Conservation (phyloP, 768 basidiomycete species). For the Tulasnella sp. region DNA sequence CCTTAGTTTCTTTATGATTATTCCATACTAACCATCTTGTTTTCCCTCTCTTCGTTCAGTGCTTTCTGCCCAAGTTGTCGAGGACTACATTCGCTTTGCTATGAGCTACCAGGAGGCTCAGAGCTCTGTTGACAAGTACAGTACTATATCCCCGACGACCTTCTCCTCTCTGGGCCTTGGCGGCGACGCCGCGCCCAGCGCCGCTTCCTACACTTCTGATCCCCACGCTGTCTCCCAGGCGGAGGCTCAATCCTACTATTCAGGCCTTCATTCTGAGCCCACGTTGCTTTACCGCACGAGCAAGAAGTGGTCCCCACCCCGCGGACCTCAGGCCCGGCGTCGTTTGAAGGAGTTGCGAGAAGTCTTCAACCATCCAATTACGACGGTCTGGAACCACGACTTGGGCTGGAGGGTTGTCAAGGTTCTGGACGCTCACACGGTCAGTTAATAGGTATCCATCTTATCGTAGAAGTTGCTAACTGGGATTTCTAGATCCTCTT, state of each 20-base stretch:
- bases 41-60: constrained; percentile 10
- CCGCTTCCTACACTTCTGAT: constrained; percentile 12
- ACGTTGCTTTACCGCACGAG: constrained; percentile 18
- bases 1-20: not conserved
- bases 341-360: constrained; percentile 12
- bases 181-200: constrained; percentile 15
- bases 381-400: constrained; percentile 16
- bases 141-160: not conserved
- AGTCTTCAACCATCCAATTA: constrained; percentile 16
- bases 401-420: constrained; percentile 21
- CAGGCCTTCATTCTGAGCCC: constrained; percentile 18
- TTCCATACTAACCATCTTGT: not conserved
- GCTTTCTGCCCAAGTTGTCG: not conserved
- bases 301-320: constrained; percentile 11
- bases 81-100: not conserved
- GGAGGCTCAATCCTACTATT: constrained; percentile 20
- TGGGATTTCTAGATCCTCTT: constrained; percentile 19
- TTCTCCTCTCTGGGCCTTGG: constrained; percentile 5
- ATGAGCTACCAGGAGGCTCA: not conserved
- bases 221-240: constrained; percentile 21
- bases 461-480: constrained; percentile 18
- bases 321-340: constrained; percentile 14
- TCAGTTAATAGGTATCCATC: constrained; percentile 11
- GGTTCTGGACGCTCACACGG: constrained; percentile 15
- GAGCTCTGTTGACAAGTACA: not conserved